Evolutionary conservation across 1,284 basidiomycete species (phyloP), one percentile per base, ranked within the genome.

Genomic region (Tausonia pullulans): DNA sequence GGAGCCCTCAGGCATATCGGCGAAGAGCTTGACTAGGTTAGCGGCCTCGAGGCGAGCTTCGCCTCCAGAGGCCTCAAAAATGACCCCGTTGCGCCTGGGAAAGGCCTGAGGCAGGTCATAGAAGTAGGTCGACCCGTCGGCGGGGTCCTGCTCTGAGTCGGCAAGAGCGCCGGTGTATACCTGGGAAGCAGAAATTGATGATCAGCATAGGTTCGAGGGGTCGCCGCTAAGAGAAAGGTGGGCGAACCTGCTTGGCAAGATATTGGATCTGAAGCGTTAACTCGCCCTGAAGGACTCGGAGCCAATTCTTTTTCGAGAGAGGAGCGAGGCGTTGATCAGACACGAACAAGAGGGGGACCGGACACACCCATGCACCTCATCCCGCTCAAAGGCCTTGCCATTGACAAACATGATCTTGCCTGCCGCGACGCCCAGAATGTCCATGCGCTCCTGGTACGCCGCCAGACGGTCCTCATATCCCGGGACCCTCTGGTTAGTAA

Each of bases 21-120:
- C 27, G 27, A 13, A 74, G 60, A 48, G 71, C 71, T 8, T 72
- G 62, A 45, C 40, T 5, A 74, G 56, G 59, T 71, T 71, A 69
- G 70, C 54, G 3, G 67, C 46, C 41, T 53, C 46, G 5, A 61
- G 68, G 53, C 63, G 63, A 43, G 74, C 65, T 55, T 70, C 72
- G 59, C 69, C 67, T 0, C 67, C 68, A 45, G 61, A 39, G 13
- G 70, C 67, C 4, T 75, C 74, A n/a, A 75, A 62, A 60, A 77
- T 72, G 63, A 72, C 67, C 56, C 69, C 68, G 73, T 91, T 96
- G 13, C 95, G 79, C 40, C 86, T 80, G 64, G 79, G 78, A 53
- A 81, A 79, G 0, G 89, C 84, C 0, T 81, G 82, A 0, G 91
- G 87, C 3, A 92, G 81, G 72, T 96, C 90, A 73, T 96, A 98